Evolutionary conservation across 306 rosid species (phyloP).

Genomic region (Quercus parvula): DNA sequence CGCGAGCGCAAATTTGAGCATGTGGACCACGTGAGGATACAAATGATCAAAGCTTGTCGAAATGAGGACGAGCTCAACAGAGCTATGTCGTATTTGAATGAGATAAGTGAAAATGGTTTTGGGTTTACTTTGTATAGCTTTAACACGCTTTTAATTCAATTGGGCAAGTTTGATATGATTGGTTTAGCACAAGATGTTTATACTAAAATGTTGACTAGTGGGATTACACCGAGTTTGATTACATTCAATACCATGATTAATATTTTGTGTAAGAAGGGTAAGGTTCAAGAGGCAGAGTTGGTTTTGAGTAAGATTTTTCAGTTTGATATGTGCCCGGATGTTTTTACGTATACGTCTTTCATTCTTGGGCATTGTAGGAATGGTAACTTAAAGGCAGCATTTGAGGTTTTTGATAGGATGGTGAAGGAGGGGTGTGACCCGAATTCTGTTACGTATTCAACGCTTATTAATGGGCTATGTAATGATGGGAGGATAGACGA

Average conservation of each 20-base stretch:
- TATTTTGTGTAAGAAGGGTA: slow-evolving; percentile 41
- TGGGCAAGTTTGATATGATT: slow-evolving; percentile 44
- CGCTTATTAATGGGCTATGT: slow-evolving; percentile 40
- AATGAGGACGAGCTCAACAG: slow-evolving; percentile 28
- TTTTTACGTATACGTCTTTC: slow-evolving; percentile 39
- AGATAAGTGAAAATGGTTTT: slow-evolving; percentile 24
- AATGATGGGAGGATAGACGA: slow-evolving; percentile 37
- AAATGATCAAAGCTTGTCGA: slow-evolving; percentile 40
- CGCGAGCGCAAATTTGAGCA: slow-evolving; percentile 22
- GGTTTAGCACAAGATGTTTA: slow-evolving; percentile 29
- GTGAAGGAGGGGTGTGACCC: slow-evolving; percentile 37
- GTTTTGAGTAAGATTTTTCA: slow-evolving; percentile 31
- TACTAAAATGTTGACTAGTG: slow-evolving; percentile 26
- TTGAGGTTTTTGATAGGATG: slow-evolving; percentile 35
- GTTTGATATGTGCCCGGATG: slow-evolving; percentile 31
- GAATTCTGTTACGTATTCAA: slow-evolving; percentile 34
- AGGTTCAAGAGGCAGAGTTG: slow-evolving; percentile 29
- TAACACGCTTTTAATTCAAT: slow-evolving; percentile 41
- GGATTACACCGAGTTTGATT: slow-evolving; percentile 33
- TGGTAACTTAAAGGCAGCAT: slow-evolving; percentile 26
- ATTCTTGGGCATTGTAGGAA: slow-evolving; percentile 45
- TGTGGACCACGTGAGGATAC: slow-evolving; percentile 35
- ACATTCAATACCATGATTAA: slow-evolving; percentile 39
- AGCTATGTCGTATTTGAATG: slow-evolving; percentile 27
- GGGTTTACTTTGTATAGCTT: slow-evolving; percentile 36